These are phyloP conservation scores for Millerozyma acaciae DNA, from an alignment of 805 yeast species.

Conservation along the genomic window DNA sequence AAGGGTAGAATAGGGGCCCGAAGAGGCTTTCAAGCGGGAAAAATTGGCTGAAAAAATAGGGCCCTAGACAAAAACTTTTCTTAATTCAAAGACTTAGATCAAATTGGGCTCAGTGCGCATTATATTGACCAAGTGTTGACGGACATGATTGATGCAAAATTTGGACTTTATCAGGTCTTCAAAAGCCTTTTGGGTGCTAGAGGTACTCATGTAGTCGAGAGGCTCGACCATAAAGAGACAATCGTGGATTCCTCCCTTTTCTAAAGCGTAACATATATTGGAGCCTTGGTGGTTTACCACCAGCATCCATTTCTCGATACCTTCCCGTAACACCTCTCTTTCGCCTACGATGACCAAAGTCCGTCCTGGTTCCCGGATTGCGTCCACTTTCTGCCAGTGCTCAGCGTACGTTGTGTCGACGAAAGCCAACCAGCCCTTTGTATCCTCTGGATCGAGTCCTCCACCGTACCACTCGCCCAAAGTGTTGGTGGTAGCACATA, in stretches of 20 bases:
- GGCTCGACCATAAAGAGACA: slow-evolving; percentile 31
- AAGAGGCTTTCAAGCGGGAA: too few relatives aligned
- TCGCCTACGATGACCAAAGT: slow-evolving; percentile 27
- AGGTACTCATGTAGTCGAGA: slow-evolving; percentile 21
- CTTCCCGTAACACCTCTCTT: slow-evolving; percentile 29
- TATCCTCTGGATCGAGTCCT: slow-evolving; percentile 13
- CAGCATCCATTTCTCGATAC: slow-evolving; percentile 23
- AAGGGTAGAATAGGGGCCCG: too few relatives aligned
- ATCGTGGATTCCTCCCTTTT: slow-evolving; percentile 35
- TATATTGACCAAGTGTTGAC: too few relatives aligned
- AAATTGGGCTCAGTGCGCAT: too few relatives aligned
- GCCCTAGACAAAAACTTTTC: too few relatives aligned
- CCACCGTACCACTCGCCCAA: slow-evolving; percentile 32
- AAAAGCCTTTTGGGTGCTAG: slow-evolving; percentile 19
- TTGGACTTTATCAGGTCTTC: too few relatives aligned
- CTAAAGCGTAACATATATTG: slow-evolving; percentile 17
- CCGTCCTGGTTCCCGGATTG: slow-evolving; percentile 17
- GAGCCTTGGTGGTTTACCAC: slow-evolving; percentile 15
- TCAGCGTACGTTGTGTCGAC: slow-evolving; percentile 18
- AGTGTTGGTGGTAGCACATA: slow-evolving; percentile 23
- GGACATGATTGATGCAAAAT: too few relatives aligned
- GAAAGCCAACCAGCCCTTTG: slow-evolving; percentile 19
- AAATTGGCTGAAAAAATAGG: too few relatives aligned
- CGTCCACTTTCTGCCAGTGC: slow-evolving; percentile 24
- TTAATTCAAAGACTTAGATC: too few relatives aligned